These are phyloP conservation scores for Aspergillus diversus DNA, from an alignment of 495 filamentous ascomycete species.

Conservation along the genomic window DNA sequence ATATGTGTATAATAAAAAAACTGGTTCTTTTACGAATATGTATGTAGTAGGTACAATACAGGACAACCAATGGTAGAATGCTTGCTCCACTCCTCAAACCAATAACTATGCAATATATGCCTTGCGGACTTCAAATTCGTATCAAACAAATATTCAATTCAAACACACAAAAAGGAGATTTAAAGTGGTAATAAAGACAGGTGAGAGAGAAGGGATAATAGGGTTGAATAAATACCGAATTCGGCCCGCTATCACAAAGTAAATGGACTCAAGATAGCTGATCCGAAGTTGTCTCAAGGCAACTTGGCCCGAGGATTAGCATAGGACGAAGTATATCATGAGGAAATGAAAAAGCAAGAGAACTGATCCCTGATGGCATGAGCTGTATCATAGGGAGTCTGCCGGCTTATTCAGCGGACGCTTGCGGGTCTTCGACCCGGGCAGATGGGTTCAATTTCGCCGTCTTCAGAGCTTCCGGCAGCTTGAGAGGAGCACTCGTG, in stretches of 20 bases:
- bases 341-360: slow-evolving; percentile 9
- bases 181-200: slow-evolving; percentile 16
- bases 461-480: slow-evolving; percentile 52
- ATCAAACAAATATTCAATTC: slow-evolving; percentile 8
- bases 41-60: slow-evolving; percentile 1
- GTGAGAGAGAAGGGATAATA: not conserved
- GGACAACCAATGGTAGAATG: not conserved
- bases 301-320: no score
- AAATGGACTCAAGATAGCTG: no score
- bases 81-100: slow-evolving; percentile 3
- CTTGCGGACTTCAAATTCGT: slow-evolving; percentile 14
- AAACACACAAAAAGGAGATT: not conserved
- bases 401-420: slow-evolving; percentile 28
- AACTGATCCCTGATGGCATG: not conserved
- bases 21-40: not conserved
- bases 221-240: not conserved
- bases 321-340: not conserved
- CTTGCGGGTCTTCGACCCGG: slow-evolving; percentile 24
- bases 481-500: slow-evolving; percentile 54
- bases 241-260: no score
- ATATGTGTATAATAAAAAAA: no score
- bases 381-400: not conserved
- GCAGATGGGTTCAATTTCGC: slow-evolving; percentile 32
- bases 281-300: no score
- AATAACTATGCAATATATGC: slow-evolving; percentile 7